Conservation (phyloP, 1,284 basidiomycete species). For the Leccinum fallax region DNA sequence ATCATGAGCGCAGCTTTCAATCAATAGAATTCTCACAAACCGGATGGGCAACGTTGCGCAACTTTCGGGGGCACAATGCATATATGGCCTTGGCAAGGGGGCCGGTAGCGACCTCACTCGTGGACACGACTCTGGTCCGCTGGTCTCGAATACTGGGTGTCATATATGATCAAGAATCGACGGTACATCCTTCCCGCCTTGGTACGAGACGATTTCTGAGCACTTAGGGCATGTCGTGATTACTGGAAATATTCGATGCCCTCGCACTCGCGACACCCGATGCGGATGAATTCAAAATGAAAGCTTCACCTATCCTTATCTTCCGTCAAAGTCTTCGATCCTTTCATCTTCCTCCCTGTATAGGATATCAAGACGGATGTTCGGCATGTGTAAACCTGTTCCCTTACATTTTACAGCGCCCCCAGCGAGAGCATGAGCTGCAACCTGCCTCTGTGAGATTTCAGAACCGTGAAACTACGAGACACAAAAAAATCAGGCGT, state of each 20-base stretch:
- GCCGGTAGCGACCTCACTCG: too few species aligned
- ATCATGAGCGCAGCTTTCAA: too few species aligned
- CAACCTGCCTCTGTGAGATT: slow-evolving; percentile 54
- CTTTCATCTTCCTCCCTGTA: slow-evolving; percentile 59
- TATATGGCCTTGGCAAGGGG: too few species aligned
- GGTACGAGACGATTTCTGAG: neutral
- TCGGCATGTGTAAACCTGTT: slow-evolving; percentile 39
- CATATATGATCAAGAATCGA: neutral
- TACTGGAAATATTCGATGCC: slow-evolving; percentile 32
- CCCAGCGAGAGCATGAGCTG: slow-evolving; percentile 44
- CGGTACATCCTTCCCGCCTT: neutral
- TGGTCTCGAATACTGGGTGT: too few species aligned
- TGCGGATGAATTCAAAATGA: neutral
- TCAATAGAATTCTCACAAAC: too few species aligned
- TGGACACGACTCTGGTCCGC: too few species aligned
- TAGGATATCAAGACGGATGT: slow-evolving; percentile 47
- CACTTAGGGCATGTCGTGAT: too few species aligned
- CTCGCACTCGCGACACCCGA: slow-evolving; percentile 41
- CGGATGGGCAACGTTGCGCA: too few species aligned
- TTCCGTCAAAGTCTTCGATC: slow-evolving; percentile 46
- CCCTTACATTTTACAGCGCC: slow-evolving; percentile 45
- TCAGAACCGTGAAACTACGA: neutral
- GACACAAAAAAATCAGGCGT: neutral
- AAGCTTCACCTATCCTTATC: slow-evolving; percentile 23
- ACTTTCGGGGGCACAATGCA: too few species aligned